Conservation (phyloP, 345 rosid species). For the Eucalyptus lansdowneana region DNA sequence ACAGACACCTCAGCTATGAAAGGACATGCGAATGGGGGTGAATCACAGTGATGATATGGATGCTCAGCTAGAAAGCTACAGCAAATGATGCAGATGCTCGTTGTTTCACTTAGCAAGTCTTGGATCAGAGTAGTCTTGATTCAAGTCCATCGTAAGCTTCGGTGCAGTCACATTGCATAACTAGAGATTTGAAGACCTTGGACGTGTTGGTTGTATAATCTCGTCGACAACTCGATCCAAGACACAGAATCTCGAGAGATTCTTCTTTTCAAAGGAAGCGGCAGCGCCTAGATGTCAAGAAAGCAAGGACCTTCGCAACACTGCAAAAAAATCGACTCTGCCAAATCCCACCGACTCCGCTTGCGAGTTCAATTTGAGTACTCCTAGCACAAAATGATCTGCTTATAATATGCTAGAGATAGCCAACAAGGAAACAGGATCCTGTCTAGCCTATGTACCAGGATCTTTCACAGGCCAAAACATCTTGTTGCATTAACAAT, state of each 20-base stretch:
- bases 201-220: not conserved
- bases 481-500: not conserved
- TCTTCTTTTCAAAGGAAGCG: not conserved
- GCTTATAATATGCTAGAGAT: not conserved
- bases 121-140: not conserved
- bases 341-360: not conserved
- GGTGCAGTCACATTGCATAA: not conserved
- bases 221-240: not conserved
- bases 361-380: not conserved
- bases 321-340: not conserved
- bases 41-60: not conserved
- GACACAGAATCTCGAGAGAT: not conserved
- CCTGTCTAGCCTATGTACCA: not conserved
- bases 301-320: not conserved
- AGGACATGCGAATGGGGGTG: not conserved
- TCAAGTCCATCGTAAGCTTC: not conserved
- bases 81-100: not conserved
- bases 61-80: not conserved
- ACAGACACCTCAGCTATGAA: not conserved
- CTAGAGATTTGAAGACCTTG: not conserved
- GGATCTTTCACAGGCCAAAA: not conserved
- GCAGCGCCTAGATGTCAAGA: not conserved
- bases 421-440: not conserved
- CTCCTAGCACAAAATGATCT: not conserved
- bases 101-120: not conserved